Conservation (phyloP, 441 rosid genomes). For the Erodium moschatum region DNA sequence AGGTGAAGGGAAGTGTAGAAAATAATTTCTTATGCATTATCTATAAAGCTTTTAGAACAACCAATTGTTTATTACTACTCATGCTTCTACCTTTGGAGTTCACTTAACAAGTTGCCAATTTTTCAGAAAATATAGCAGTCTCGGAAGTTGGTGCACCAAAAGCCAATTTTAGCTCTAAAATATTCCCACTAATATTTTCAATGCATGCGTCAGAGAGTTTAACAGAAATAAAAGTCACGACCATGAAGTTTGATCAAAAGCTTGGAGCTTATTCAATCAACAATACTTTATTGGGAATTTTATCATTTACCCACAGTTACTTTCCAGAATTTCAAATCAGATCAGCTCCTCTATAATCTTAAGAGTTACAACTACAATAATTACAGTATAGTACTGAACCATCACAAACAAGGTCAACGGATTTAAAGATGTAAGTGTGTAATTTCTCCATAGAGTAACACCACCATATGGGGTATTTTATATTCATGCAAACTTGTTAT, state of each 20-base stretch:
- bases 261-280: neutral
- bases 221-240: too few relatives aligned
- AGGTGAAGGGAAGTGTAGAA: neutral
- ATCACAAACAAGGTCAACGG: neutral
- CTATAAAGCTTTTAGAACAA: neutral
- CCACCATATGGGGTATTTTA: too few relatives aligned
- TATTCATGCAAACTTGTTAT: too few relatives aligned
- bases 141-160: too few relatives aligned
- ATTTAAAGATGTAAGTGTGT: neutral
- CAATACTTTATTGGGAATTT: neutral
- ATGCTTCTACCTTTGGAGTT: neutral
- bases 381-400: neutral
- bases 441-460: neutral
- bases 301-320: too few relatives aligned
- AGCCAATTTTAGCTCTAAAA: too few relatives aligned
- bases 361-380: neutral
- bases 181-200: too few relatives aligned
- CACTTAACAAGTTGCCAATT: neutral
- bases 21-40: neutral
- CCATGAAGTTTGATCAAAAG: neutral
- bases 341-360: neutral
- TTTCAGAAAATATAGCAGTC: too few relatives aligned
- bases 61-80: neutral
- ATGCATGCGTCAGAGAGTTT: too few relatives aligned
- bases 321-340: too few relatives aligned